Evolutionary conservation across 768 basidiomycete species (phyloP), one percentile per base, ranked within the genome.

Genomic region (Rhodotorula diobovata): DNA sequence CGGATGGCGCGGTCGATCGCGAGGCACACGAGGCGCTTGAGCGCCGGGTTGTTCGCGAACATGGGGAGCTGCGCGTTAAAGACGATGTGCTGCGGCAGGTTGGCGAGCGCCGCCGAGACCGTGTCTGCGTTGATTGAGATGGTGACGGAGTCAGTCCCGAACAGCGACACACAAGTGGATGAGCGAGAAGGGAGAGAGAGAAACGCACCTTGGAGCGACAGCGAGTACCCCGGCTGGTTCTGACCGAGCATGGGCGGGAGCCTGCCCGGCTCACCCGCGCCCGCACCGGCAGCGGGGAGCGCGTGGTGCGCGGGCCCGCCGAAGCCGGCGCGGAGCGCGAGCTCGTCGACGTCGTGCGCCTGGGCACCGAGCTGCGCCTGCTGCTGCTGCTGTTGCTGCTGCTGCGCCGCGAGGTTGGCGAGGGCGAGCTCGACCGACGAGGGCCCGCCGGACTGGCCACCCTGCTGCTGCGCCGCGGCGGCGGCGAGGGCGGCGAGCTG

Each of bases 1-100:
- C 96, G 88, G 66, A 98, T 90, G 20, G 96, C 90, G 39, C 91
- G 87, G 79, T 97, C 93, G 66, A 99, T 88, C 25, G 93, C 93
- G 77, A 91, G 81, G 77, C 90, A 89, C 20, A 96, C 88, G 28
- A 93, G 90, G 51, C 91, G 87, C 83, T 94, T 94, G 83, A 97
- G 93, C 2, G 85, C 83, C 46, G 88, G 87, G 77, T 93, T 95
- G 43, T 84, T 84, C 76, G 73, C 57, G 77, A 90, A 83, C 54
- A 86, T 90, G 5, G 86, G 84, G 60, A 91, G 86, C 78, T 89
- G 90, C 41, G 87, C 84, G 76, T 84, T 91, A 81, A 99, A 87
- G 61, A 86, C 85, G 55, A 96, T 86, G 76, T 86, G 86, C 57
- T 86, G 85, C 5, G 88, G 85, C 12, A 98, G 82, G 57, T 86